A percentile compares a stretch with the other conserved stretches of the same genome.
phyloP scores from a whole-genome alignment of 202 grass and related monocot species.

The Schoenoplectus tabernaemontani region DNA sequence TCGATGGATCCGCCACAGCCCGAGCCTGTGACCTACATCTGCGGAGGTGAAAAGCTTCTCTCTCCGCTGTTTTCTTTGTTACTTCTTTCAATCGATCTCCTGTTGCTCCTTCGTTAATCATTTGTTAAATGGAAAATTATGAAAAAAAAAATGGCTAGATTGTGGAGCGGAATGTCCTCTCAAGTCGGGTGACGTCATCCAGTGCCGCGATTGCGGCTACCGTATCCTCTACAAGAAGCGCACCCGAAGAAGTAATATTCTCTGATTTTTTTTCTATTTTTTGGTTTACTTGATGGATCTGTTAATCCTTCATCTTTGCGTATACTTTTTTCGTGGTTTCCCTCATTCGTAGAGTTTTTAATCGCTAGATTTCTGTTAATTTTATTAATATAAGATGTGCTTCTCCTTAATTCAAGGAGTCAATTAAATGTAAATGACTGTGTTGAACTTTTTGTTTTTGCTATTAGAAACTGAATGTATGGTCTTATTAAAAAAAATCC shows the following conservation, averaged over 20 bases:
- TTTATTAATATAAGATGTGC: too few relatives aligned
- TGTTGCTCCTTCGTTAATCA: not conserved
- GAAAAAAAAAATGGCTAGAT: slow-evolving; percentile 24
- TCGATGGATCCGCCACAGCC: slow-evolving; percentile 32
- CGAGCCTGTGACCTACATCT: slow-evolving; percentile 34
- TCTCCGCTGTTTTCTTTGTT: not conserved
- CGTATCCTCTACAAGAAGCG: slow-evolving; percentile 81
- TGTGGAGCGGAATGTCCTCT: slow-evolving; percentile 57
- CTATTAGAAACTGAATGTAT: not conserved
- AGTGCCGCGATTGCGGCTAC: slow-evolving; percentile 70
- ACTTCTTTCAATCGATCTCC: not conserved
- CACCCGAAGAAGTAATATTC: slow-evolving; percentile 40
- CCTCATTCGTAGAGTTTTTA: too few relatives aligned
- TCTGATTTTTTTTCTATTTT: not conserved
- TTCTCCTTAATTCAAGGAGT: too few relatives aligned
- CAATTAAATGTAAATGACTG: too few relatives aligned
- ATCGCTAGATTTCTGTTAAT: too few relatives aligned
- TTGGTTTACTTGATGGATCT: too few relatives aligned
- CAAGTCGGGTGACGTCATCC: slow-evolving; percentile 65
- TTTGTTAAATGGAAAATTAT: not conserved
- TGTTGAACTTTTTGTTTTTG: too few relatives aligned
- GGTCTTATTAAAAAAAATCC: too few relatives aligned
- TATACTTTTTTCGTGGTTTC: too few relatives aligned
- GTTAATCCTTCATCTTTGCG: too few relatives aligned
- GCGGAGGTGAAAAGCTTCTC: slow-evolving; percentile 26